Percentiles rank a stretch among this genome's conserved stretches.
Evolutionary conservation across 2,329 filamentous ascomycete genomes (phyloP).

Genomic region (Triangularia setosa): DNA sequence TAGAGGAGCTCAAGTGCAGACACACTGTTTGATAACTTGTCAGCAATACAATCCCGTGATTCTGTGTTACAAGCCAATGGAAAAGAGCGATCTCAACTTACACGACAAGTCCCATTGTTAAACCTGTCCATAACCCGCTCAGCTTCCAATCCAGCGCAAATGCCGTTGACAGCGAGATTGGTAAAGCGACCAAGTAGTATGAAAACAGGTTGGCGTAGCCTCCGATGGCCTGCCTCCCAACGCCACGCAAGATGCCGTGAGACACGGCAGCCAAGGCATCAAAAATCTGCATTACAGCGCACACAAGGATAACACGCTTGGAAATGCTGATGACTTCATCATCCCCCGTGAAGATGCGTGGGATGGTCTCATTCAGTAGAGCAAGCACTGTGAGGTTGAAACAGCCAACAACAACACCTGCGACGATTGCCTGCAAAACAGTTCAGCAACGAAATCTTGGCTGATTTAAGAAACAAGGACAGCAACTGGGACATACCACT

Average conservation of each 20-base stretch:
- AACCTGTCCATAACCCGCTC: conserved; percentile 63
- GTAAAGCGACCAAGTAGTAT: conserved; percentile 69
- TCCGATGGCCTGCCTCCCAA: conserved; percentile 67
- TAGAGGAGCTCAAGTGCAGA: conserved; percentile 19
- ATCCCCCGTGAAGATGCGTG: conserved; percentile 58
- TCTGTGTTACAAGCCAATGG: neutral
- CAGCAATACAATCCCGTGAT: neutral
- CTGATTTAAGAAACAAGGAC: neutral
- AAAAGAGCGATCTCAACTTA: conserved; percentile 18
- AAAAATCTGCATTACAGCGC: conserved; percentile 69
- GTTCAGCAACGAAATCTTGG: neutral
- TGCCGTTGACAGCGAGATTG: conserved; percentile 62
- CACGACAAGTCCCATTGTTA: conserved; percentile 56
- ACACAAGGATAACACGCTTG: conserved; percentile 58
- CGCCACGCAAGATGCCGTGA: conserved; percentile 65
- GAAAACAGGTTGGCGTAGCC: conserved; percentile 68
- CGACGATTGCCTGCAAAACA: conserved; percentile 19
- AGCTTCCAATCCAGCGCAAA: conserved; percentile 64
- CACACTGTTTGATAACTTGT: conserved; percentile 5
- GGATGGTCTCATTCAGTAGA: conserved; percentile 55
- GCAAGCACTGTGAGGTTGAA: conserved; percentile 61
- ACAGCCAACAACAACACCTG: conserved; percentile 41
- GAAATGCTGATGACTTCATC: conserved; percentile 52
- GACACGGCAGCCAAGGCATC: conserved; percentile 63
- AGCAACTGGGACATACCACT: conserved; percentile 45